phyloP scores from a whole-genome alignment of 2,329 filamentous ascomycete species.

The Alternaria infectoria region DNA sequence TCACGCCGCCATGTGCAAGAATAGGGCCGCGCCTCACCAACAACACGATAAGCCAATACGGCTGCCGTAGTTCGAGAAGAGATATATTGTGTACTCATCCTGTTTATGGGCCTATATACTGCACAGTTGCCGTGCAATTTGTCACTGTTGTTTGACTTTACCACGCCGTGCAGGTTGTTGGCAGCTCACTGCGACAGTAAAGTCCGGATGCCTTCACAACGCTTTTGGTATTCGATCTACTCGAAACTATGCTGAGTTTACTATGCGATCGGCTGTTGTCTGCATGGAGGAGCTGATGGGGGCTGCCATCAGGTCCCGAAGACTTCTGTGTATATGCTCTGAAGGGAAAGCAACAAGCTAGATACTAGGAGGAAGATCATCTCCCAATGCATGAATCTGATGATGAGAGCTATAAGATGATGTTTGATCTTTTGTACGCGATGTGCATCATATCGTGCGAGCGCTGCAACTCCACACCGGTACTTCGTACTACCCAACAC shows the following conservation, averaged over 20 bases:
- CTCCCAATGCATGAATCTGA: neutral
- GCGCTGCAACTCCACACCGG: constrained; percentile 22
- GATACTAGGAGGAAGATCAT: neutral
- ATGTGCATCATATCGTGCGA: neutral
- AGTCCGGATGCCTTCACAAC: neutral
- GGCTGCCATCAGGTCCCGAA: neutral
- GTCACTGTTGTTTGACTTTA: neutral
- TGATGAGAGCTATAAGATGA: neutral
- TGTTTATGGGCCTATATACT: neutral
- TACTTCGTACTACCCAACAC: constrained; percentile 11
- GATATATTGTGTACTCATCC: neutral
- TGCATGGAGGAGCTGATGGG: neutral
- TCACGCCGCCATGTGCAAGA: constrained; percentile 15
- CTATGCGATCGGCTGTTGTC: neutral
- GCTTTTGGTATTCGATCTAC: neutral
- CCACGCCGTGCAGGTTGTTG: neutral
- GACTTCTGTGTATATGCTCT: neutral
- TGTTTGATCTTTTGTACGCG: neutral
- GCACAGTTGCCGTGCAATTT: neutral
- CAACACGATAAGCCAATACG: neutral
- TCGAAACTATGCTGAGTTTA: neutral
- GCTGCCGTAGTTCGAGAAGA: neutral
- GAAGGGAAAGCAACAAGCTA: neutral
- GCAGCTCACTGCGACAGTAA: neutral
- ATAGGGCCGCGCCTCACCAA: constrained; percentile 4